Evolutionary conservation across 768 basidiomycete species (phyloP), one percentile per base, ranked within the genome.

Genomic region (Hirschioporus abietinus): DNA sequence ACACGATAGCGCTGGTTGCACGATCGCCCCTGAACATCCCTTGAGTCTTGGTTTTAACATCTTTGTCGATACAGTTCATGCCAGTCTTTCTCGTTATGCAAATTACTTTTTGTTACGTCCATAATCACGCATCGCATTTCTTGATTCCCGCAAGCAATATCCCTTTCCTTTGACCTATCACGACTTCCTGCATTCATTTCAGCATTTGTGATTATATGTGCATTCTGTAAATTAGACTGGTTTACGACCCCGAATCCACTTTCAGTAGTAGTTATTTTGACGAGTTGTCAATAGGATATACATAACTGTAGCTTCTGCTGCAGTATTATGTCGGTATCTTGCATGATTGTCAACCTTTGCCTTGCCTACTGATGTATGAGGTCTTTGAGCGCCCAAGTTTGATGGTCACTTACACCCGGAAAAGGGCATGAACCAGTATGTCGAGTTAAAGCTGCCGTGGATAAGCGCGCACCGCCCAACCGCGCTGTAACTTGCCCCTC

Each of bases 1-100:
- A 76, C 84, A 66, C 77, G 72, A 69, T 65, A 62, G 25, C 64
- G 20, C 18, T 65, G 26, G 64, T 57, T 75, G 75, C 57, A 72
- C 76, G 64, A 71, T 66, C 69, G 68, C 72, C 70, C 78, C 12
- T 10, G 42, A 52, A 52, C 42, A 20, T 3, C 6, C 12, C 42
- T 52, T 52, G 6, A 52, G 20, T 52, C 60, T 30, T 58, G 58
- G 61, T 64, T 66, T 64, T 68, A 58, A 67, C 66, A 35, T 62
- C 66, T 65, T 34, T 66, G 63, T 63, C 66, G 60, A 36, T 63
- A 35, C 59, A 64, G 64, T 66, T 69, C 15, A 30, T 30, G 62
- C 63, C 60, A 23, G 61, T 66, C 58, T 66, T 10, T 68, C 20
- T 66, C 58, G 26, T 68, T 60, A 52, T 52, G 42, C 42, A 12